Percentiles rank a stretch among this genome's conserved stretches.
Evolutionary conservation across 345 rosid genomes (phyloP).

Genomic region (Eutrema heterophyllum): DNA sequence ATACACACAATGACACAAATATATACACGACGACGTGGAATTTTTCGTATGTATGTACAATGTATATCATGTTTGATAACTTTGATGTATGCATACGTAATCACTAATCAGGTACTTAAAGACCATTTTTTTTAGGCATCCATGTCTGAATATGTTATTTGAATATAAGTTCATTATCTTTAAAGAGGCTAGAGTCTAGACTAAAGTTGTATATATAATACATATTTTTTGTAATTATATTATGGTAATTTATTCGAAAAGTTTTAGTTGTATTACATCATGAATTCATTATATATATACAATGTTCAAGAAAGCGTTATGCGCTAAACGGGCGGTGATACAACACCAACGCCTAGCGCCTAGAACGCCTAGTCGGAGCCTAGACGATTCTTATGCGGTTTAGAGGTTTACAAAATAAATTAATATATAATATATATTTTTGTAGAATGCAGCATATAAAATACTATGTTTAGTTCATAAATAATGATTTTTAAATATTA

Average conservation of each 20-base stretch:
- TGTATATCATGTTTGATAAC: not conserved
- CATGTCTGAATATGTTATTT: not conserved
- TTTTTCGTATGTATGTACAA: not conserved
- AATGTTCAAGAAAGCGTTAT: no score
- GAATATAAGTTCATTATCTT: not conserved
- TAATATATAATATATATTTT: no score
- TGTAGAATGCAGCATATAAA: no score
- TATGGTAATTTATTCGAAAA: not conserved
- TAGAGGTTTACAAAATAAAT: no score
- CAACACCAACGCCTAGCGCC: no score
- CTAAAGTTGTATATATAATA: not conserved
- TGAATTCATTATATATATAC: not conserved
- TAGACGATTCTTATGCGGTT: no score
- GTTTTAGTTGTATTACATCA: not conserved
- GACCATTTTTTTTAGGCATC: not conserved
- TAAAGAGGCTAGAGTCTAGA: not conserved
- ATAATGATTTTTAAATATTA: no score
- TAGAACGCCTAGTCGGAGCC: no score
- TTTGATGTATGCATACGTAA: conserved; percentile 2
- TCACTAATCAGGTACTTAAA: not conserved
- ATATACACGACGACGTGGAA: not conserved
- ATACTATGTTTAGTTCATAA: no score
- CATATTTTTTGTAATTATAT: not conserved
- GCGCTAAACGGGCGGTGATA: no score
- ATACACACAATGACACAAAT: not conserved